Evolutionary conservation across 108 stramenopile genomes (phyloP), one percentile per base, ranked within the genome.

Genomic region (Skeletonema grethae): DNA sequence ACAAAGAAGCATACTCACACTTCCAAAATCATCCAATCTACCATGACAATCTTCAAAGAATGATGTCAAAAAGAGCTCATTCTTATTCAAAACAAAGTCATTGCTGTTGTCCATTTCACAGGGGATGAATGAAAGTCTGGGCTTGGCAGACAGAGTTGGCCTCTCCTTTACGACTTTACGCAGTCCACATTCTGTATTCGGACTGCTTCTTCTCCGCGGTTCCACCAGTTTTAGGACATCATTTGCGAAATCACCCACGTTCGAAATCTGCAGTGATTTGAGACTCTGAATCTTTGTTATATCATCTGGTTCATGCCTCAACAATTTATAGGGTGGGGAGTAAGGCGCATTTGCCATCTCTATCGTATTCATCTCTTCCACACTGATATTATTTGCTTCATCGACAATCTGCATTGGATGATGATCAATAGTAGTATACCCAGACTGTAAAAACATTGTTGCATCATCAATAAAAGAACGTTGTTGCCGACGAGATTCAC

Each of bases 241-340:
- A 39, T 24, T 39, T 6, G 68, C 57, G 36, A 59, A 69, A 43
- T n/a, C 60, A 7, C 28, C n/a, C 13, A n/a, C 28, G 28, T 35
- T 38, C 24, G 24, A 39, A 28, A 58, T 59, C n/a, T 35, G 38
- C 22, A 39, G 39, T 29, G 68, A 59, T 41, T 64, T 57, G 36
- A 64, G 39, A 41, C 46, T 32, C 24, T 57, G 56, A 22, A 57
- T 64, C n/a, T 63, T 57, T 36, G 53, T 30, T 0, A 64, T 28
- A 63, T 72, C 62, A 11, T 72, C 72, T 3, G 72, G 72, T 15
- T 63, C 72, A 31, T 72, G 72, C 32, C 55, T 61, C 24, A 72
- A 53, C 9, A 53, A 16, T 53, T 53, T 53, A 22, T 22, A 22
- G 1, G 50, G 22, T 20, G 50, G 22, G 50, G 20, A 53, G 50